phyloP scores from a whole-genome alignment of 139 green algal species.

The Chlorella sp. region DNA sequence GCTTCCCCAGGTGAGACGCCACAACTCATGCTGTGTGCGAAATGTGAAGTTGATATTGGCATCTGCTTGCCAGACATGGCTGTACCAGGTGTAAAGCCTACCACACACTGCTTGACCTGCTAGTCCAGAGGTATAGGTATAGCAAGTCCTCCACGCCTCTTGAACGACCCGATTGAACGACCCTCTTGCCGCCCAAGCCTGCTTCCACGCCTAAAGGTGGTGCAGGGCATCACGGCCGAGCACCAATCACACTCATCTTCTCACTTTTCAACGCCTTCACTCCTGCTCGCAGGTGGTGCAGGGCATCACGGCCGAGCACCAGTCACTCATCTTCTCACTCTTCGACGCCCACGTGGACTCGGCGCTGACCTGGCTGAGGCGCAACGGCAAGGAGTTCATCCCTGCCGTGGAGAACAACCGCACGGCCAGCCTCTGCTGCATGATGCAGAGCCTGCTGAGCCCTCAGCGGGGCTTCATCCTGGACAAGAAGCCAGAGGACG shows the following conservation, averaged over 20 bases:
- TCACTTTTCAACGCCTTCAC: not conserved
- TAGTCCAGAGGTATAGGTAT: too few species aligned
- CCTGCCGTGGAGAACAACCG: slow-evolving; percentile 72
- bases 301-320: slow-evolving; percentile 4
- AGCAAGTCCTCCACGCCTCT: too few species aligned
- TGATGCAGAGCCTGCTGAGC: slow-evolving; percentile 32
- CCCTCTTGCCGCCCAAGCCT: too few species aligned
- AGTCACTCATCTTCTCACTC: slow-evolving; percentile 39
- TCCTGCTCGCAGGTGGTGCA: not conserved
- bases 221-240: not conserved
- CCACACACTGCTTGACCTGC: not conserved
- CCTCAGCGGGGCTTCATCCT: slow-evolving; percentile 27
- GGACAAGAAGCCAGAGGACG: slow-evolving; percentile 13
- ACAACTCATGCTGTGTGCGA: too few species aligned
- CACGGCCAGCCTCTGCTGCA: slow-evolving; percentile 40
- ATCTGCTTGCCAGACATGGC: too few species aligned
- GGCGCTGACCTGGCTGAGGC: slow-evolving; percentile 51
- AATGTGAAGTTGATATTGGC: too few species aligned
- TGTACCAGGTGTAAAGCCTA: too few species aligned
- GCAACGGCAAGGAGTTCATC: slow-evolving; percentile 59
- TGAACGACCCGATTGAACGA: too few species aligned
- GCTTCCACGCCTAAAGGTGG: not conserved
- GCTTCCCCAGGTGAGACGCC: too few species aligned
- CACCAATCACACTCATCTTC: not conserved
- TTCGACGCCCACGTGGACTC: slow-evolving; percentile 57